phyloP scores from a whole-genome alignment of 2,329 filamentous ascomycete genomes.

The Cercospora berteroae region DNA sequence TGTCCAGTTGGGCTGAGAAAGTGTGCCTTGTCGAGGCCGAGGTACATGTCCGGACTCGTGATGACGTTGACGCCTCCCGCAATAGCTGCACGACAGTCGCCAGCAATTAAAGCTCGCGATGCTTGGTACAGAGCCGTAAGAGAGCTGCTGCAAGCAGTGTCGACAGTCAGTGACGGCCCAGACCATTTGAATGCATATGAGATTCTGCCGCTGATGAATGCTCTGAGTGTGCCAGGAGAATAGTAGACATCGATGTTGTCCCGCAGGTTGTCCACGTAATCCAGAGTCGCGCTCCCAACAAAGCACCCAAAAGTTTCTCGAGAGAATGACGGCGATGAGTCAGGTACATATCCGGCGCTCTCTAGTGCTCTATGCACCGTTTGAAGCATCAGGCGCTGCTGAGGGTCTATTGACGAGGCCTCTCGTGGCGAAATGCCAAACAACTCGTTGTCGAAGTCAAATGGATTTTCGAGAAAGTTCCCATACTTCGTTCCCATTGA shows the following conservation, averaged over 20 bases:
- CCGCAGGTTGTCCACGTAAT: conserved; percentile 15
- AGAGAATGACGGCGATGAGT: conserved; percentile 11
- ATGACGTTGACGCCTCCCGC: conserved; percentile 21
- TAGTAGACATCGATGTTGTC: conserved; percentile 17
- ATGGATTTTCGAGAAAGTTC: conserved; percentile 15
- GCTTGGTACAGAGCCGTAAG: conserved; percentile 15
- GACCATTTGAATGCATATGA: conserved; percentile 20
- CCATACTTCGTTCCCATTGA: conserved; percentile 17
- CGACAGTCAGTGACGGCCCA: conserved; percentile 13
- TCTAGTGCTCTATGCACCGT: conserved; percentile 14
- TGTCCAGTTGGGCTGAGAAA: conserved; percentile 25
- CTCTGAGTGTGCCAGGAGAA: conserved; percentile 11
- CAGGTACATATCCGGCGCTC: conserved; percentile 16
- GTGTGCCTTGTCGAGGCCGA: conserved; percentile 21
- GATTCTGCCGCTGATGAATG: conserved; percentile 13
- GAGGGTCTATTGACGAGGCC: conserved; percentile 17
- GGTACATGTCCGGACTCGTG: conserved; percentile 18
- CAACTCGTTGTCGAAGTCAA: conserved; percentile 13
- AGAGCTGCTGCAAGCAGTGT: conserved; percentile 19
- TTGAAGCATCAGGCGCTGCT: conserved; percentile 14
- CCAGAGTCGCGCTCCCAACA: conserved; percentile 11
- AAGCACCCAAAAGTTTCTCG: conserved; percentile 15
- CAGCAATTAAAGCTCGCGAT: conserved; percentile 3
- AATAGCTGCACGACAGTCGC: conserved; percentile 16
- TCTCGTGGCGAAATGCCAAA: conserved; percentile 18